Evolutionary conservation across 129 eudicot genomes (phyloP).

Genomic region (Rutidosis leptorrhynchoides): DNA sequence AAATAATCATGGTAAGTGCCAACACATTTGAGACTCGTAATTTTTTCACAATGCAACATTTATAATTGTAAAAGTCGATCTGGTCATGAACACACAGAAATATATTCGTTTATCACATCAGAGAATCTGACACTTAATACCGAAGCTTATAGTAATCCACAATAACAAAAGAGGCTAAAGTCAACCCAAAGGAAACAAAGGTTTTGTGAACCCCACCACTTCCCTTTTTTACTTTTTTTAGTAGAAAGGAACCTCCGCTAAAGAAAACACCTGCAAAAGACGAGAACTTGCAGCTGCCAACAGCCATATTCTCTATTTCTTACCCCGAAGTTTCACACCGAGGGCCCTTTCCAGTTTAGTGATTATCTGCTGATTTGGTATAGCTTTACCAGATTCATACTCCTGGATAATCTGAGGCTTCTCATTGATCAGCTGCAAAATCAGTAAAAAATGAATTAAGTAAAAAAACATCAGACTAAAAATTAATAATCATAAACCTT

Average conservation of each 20-base stretch:
- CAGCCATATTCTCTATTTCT: constrained; percentile 47
- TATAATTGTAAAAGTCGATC: background rate
- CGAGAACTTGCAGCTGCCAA: constrained; percentile 10
- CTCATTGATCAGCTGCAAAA: constrained; percentile 80
- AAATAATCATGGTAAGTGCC: background rate
- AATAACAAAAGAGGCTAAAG: constrained; percentile 20
- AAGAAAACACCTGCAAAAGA: background rate
- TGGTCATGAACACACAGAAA: constrained; percentile 9
- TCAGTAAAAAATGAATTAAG: too few species aligned
- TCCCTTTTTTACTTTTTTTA: too few species aligned
- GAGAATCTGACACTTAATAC: constrained; percentile 19
- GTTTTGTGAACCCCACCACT: constrained; percentile 29
- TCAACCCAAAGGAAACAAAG: constrained; percentile 29
- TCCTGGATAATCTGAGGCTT: constrained; percentile 95
- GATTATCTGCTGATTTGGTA: constrained; percentile 95
- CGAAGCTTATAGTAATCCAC: constrained; percentile 25
- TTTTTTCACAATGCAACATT: constrained; percentile 26
- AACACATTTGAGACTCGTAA: background rate
- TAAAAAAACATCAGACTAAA: background rate
- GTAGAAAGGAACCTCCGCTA: too few species aligned
- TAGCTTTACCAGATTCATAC: constrained; percentile 97
- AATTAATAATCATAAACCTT: background rate
- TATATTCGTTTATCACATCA: constrained; percentile 22
- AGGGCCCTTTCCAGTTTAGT: constrained; percentile 95
- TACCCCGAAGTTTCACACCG: constrained; percentile 89